A percentile compares a stretch with the other conserved stretches of the same genome.
Evolutionary conservation across 1,284 basidiomycete species (phyloP).

Genomic region (Cerrena zonata): DNA sequence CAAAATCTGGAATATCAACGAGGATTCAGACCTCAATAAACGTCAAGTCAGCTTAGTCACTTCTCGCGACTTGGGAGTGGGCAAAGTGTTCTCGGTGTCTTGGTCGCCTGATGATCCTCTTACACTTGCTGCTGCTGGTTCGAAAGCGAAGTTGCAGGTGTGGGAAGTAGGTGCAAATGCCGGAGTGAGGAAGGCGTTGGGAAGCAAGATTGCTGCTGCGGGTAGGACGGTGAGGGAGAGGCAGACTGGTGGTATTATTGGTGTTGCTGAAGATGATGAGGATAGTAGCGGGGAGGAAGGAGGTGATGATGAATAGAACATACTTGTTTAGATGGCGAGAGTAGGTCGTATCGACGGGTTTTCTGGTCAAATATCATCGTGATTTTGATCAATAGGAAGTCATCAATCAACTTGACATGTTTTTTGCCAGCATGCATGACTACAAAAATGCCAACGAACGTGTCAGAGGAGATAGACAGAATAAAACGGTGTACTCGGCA

Average conservation of each 20-base stretch:
- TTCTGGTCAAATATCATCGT: no score
- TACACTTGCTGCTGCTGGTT: slow-evolving; percentile 90
- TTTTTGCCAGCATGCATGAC: no score
- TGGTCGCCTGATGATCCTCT: slow-evolving; percentile 95
- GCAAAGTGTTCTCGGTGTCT: slow-evolving; percentile 87
- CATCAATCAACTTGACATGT: no score
- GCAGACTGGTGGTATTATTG: slow-evolving; percentile 63
- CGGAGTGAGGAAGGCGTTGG: slow-evolving; percentile 76
- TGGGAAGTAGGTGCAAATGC: slow-evolving; percentile 86
- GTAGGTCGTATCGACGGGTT: no score
- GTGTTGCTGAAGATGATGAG: slow-evolving; percentile 64
- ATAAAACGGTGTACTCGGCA: no score
- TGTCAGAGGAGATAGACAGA: no score
- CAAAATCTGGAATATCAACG: slow-evolving; percentile 89
- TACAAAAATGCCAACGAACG: no score
- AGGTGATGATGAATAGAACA: no score
- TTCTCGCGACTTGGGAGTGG: slow-evolving; percentile 88
- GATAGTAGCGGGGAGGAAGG: slow-evolving; percentile 49
- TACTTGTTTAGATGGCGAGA: no score
- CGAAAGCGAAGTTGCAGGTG: slow-evolving; percentile 86
- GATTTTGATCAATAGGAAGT: no score
- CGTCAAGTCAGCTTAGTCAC: slow-evolving; percentile 83
- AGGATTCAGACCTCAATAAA: slow-evolving; percentile 60
- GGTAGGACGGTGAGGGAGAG: slow-evolving; percentile 65
- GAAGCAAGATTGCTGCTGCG: slow-evolving; percentile 62